Evolutionary conservation across 2,329 filamentous ascomycete genomes (phyloP).

Genomic region (Fusarium oxysporum): DNA sequence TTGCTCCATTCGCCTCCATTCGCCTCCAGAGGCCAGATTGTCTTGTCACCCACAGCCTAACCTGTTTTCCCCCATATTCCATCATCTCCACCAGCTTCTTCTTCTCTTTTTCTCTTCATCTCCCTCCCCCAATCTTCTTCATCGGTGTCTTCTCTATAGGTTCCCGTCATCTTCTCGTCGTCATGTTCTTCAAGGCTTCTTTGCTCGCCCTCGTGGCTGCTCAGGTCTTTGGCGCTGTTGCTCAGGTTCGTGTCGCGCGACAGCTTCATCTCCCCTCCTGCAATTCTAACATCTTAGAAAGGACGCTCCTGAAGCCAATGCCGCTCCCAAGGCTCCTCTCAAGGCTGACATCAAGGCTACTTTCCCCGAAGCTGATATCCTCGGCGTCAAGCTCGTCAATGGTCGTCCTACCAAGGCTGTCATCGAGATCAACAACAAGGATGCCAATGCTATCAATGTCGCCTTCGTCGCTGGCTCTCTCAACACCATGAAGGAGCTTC

Average conservation of each 20-base stretch:
- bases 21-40: conserved; percentile 45
- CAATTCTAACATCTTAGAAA: neutral
- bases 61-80: conserved; percentile 33
- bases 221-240: conserved; percentile 73
- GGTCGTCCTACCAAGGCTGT: conserved; percentile 86
- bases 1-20: conserved; percentile 31
- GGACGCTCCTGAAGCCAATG: conserved; percentile 38
- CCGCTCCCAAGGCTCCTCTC: conserved; percentile 50
- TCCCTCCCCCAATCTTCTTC: conserved; percentile 7
- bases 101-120: conserved; percentile 11
- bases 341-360: conserved; percentile 73
- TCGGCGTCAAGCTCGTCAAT: conserved; percentile 96
- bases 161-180: conserved; percentile 25
- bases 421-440: conserved; percentile 86
- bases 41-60: conserved; percentile 43
- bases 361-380: conserved; percentile 81
- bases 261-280: neutral
- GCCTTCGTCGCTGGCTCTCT: conserved; percentile 82
- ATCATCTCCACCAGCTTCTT: conserved; percentile 36
- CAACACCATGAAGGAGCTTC: conserved; percentile 65
- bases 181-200: conserved; percentile 81
- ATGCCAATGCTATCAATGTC: conserved; percentile 79
- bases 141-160: conserved; percentile 22
- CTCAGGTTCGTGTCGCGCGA: conserved; percentile 64
- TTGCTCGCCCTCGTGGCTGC: conserved; percentile 78